Base-by-base conservation (phyloP, 768 basidiomycete species). In the Lentinus brumalis region DNA sequence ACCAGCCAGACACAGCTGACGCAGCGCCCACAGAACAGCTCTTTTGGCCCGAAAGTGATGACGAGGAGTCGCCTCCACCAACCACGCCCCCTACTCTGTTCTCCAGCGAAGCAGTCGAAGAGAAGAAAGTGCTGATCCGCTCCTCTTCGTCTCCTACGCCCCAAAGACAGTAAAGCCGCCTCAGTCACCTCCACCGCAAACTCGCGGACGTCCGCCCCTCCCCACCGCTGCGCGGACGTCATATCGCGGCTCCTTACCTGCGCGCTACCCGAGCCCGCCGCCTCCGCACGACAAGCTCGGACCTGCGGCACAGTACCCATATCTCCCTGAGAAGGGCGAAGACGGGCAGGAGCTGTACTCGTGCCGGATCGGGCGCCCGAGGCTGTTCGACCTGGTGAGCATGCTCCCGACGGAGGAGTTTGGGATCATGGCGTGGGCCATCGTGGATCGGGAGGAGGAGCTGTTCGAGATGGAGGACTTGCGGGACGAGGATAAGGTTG, bases 391-490 rank as follows among this genome's bases (percentile, higher is more conserved):
- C 67, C 74, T 89, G 6, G 68, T 92, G 44, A 80, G 80, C 15
- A 82, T 81, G 5, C 70, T 89, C 12, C 80, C 89, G 0, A 70
- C 88, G 66, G 82, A 86, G 30, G 75, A 73, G 4, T 92, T 81
- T 61, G 91, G 91, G 3, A 73, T 89, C 3, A 77, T 89, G 45
- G 79, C 81, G 3, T 92, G 91, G 91, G 77, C 81, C 40, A 78
- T 93, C 8, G 52, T 88, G 8, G 89, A 91, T 60, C 75, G 83
- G 42, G 90, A 92, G 67, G 91, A 91, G 51, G 90, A 92, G 63
- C 78, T 92, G 0, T 91, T 84, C 58, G 87, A 91, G 62, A 75
- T 81, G 47, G 86, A 89, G 61, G 86, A 91, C 66, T 76, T 91
- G 11, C 77, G 78, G 42, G 89, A 91, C 58, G 88, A 91, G 62